Evolutionary conservation across 441 rosid genomes (phyloP).

Genomic region (Adansonia madagascariensis): DNA sequence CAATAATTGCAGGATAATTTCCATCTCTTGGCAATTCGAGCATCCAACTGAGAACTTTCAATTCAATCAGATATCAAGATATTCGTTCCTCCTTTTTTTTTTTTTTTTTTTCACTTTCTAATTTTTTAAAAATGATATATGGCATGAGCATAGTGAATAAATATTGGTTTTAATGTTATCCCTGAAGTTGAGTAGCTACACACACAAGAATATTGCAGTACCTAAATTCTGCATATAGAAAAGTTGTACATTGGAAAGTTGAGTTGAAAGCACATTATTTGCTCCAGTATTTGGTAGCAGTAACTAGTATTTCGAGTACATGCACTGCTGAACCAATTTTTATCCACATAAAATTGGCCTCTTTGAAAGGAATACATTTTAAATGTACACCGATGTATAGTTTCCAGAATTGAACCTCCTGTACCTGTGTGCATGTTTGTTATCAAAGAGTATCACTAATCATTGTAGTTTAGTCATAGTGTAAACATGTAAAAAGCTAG

Average conservation of each 20-base stretch:
- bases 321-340: background rate
- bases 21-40: background rate
- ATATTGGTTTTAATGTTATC: background rate
- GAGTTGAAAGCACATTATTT: background rate
- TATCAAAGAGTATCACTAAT: background rate
- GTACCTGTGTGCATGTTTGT: background rate
- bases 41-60: background rate
- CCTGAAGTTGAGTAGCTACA: background rate
- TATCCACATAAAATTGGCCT: background rate
- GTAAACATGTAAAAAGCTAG: background rate
- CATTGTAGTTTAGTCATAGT: background rate
- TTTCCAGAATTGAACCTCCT: background rate
- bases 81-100: background rate
- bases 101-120: background rate
- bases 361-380: background rate
- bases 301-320: background rate
- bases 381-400: background rate
- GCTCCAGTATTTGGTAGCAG: background rate
- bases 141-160: background rate
- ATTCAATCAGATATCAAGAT: background rate
- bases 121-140: background rate
- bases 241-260: background rate
- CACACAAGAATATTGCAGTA: background rate
- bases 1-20: conserved; percentile 10
- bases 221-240: background rate